phyloP scores from a whole-genome alignment of 2,329 filamentous ascomycete species.

The Didymellaceae sp. region DNA sequence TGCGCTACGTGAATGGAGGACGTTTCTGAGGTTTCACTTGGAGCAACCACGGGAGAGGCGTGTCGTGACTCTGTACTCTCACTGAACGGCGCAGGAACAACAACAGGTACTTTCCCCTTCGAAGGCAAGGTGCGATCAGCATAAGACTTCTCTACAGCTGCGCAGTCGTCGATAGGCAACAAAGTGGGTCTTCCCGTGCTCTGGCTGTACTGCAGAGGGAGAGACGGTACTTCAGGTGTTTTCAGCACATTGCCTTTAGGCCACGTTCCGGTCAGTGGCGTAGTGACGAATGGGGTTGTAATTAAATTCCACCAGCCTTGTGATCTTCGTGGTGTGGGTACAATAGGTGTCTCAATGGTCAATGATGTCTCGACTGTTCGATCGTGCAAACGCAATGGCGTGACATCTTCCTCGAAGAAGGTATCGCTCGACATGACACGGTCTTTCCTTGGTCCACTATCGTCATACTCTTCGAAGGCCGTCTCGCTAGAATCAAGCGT shows the following conservation, averaged over 20 bases:
- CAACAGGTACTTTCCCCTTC: constrained; percentile 5
- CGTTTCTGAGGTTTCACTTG: constrained; percentile 5
- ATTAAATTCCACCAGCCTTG: constrained; percentile 82
- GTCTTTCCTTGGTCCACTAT: constrained; percentile 50
- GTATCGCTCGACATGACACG: constrained; percentile 65
- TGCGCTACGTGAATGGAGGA: constrained; percentile 5
- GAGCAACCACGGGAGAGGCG: constrained; percentile 1
- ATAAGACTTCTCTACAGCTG: constrained; percentile 30
- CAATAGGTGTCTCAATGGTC: constrained; percentile 45
- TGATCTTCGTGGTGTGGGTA: constrained; percentile 64
- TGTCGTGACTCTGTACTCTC: constrained; percentile 1
- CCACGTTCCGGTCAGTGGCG: constrained; percentile 47
- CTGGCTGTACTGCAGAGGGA: constrained; percentile 37
- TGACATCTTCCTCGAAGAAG: constrained; percentile 73
- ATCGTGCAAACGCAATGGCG: constrained; percentile 37
- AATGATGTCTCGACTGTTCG: constrained; percentile 41
- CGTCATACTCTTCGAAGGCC: constrained; percentile 59
- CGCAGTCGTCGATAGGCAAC: constrained; percentile 34
- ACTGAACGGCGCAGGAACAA: constrained; percentile 1
- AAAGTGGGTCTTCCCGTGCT: constrained; percentile 21
- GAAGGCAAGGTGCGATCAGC: constrained; percentile 18
- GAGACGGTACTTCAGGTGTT: constrained; percentile 44
- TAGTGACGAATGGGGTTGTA: constrained; percentile 68
- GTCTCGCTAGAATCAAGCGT: constrained; percentile 47
- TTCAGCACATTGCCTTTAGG: constrained; percentile 31